phyloP scores from a whole-genome alignment of 495 filamentous ascomycete genomes.

The Mycothermus thermophilus region DNA sequence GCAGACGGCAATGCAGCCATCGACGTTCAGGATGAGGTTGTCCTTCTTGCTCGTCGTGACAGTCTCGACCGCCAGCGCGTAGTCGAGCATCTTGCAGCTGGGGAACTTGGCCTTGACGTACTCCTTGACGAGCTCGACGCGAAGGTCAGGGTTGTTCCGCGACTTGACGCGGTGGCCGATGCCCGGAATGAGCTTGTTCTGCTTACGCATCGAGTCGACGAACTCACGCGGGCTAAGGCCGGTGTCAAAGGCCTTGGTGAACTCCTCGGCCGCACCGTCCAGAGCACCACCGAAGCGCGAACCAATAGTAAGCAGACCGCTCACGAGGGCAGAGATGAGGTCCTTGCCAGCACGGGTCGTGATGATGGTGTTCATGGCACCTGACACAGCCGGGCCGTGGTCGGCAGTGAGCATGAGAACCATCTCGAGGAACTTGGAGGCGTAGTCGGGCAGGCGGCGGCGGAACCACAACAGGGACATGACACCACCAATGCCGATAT shows the following conservation, averaged over 20 bases:
- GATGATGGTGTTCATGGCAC: constrained; percentile 99
- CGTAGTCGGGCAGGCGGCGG: constrained; percentile 87
- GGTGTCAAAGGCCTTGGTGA: constrained; percentile 96
- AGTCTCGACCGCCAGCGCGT: constrained; percentile 92
- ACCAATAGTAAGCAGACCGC: constrained; percentile 94
- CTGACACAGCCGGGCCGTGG: constrained; percentile 96
- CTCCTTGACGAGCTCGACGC: constrained; percentile 98
- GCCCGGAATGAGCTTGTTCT: constrained; percentile 99
- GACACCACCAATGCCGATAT: constrained; percentile 97
- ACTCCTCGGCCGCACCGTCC: constrained; percentile 95
- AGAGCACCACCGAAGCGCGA: constrained; percentile 97
- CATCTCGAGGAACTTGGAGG: constrained; percentile 99
- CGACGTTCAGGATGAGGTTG: constrained; percentile 98
- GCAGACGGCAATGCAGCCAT: constrained; percentile 95
- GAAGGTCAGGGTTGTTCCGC: constrained; percentile 97
- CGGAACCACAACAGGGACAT: constrained; percentile 99
- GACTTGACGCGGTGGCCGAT: constrained; percentile 99
- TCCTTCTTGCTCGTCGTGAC: constrained; percentile 99
- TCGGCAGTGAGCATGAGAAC: constrained; percentile 99
- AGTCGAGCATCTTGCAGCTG: constrained; percentile 91
- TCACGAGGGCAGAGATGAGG: constrained; percentile 85
- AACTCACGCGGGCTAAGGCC: constrained; percentile 96
- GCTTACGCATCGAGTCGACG: constrained; percentile 95
- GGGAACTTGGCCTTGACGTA: constrained; percentile 97
- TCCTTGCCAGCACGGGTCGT: constrained; percentile 98